Evolutionary conservation across 371 early-diverging fungal species (phyloP).

Genomic region (Mucor mucedo): DNA sequence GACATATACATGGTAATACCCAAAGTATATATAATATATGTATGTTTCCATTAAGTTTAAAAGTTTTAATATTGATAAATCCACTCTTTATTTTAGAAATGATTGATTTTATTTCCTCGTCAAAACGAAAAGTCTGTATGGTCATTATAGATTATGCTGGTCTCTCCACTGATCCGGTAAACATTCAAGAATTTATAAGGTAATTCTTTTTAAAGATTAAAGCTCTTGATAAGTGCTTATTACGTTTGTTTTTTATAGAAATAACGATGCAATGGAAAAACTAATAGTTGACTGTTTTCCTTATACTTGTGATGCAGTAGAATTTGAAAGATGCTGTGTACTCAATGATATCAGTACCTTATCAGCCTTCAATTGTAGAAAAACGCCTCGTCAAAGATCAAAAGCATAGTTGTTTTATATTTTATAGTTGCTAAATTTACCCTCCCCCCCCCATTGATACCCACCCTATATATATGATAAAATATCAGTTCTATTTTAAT

Average conservation of each 20-base stretch:
- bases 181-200: conserved; percentile 17
- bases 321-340: conserved; percentile 18
- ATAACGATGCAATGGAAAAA: conserved; percentile 17
- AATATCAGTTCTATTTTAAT: conserved; percentile 11
- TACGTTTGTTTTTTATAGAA: conserved; percentile 14
- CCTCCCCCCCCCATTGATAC: background rate
- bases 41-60: conserved; percentile 22
- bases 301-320: conserved; percentile 13
- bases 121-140: conserved; percentile 18
- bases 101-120: conserved; percentile 21
- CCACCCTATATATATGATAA: conserved; percentile 2
- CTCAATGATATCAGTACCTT: conserved; percentile 16
- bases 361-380: conserved; percentile 13
- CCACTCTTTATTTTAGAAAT: conserved; percentile 18
- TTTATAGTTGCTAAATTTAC: background rate
- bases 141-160: conserved; percentile 21
- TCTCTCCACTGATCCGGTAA: conserved; percentile 20
- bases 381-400: conserved; percentile 16
- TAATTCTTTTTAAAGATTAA: conserved; percentile 12
- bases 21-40: conserved; percentile 24
- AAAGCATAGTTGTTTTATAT: conserved; percentile 7
- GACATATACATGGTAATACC: conserved; percentile 15
- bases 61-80: conserved; percentile 23
- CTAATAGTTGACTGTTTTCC: conserved; percentile 17
- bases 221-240: conserved; percentile 19